These are phyloP conservation scores for Phytophthora macrochlamydospora DNA, from an alignment of 352 stramenopile species.

Conservation along the genomic window DNA sequence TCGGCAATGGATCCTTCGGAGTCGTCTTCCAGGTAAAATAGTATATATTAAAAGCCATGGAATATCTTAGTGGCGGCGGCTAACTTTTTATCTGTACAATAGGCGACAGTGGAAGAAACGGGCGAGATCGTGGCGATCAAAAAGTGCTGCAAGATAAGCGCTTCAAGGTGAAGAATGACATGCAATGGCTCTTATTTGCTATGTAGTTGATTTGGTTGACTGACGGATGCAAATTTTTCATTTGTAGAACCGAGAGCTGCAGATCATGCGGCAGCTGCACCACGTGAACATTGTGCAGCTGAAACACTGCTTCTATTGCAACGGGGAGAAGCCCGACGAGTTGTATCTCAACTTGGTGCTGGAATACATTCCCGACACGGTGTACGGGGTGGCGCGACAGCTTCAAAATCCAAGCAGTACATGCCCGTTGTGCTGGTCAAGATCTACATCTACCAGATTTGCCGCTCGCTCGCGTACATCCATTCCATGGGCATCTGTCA, in stretches of 20 bases:
- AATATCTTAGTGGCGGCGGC: neutral
- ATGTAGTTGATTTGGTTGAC: neutral
- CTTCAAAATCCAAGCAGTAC: conserved; percentile 97
- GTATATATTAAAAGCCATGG: neutral
- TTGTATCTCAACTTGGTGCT: conserved; percentile 99
- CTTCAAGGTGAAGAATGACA: conserved; percentile 91
- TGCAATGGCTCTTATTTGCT: neutral
- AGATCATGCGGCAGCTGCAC: conserved; percentile 99
- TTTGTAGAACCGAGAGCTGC: conserved; percentile 96
- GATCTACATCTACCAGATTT: conserved; percentile 99
- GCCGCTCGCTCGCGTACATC: conserved; percentile 97
- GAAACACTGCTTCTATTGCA: conserved; percentile 99
- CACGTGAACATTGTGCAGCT: conserved; percentile 99
- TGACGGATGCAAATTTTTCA: no score
- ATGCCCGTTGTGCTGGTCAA: conserved; percentile 98
- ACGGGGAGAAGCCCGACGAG: conserved; percentile 95
- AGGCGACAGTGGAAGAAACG: conserved; percentile 95
- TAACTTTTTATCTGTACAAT: neutral
- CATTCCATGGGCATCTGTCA: conserved; percentile 98
- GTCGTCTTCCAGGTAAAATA: conserved; percentile 95
- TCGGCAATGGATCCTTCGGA: conserved; percentile 99
- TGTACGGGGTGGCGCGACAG: conserved; percentile 96
- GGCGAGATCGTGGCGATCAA: conserved; percentile 99
- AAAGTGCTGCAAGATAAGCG: conserved; percentile 99
- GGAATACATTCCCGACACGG: conserved; percentile 99